Percentiles rank a stretch among this genome's conserved stretches.
Evolutionary conservation across 176 grass and related monocot species (phyloP).

Genomic region (Olyra latifolia): DNA sequence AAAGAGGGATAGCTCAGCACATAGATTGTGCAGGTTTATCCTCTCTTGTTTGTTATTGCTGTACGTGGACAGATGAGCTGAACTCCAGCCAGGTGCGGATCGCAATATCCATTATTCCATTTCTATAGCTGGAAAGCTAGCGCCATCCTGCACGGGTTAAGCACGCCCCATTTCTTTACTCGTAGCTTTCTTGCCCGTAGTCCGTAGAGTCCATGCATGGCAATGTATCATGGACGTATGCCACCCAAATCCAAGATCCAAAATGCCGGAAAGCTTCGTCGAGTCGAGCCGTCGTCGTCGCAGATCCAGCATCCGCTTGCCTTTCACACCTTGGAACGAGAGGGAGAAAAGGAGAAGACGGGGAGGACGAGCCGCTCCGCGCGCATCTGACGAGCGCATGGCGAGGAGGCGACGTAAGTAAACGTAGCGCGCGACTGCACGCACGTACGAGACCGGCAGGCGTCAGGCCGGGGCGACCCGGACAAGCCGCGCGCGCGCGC

Average conservation of each 20-base stretch:
- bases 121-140: not conserved
- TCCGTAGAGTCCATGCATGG: too few species aligned
- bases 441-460: too few species aligned
- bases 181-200: not conserved
- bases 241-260: not conserved
- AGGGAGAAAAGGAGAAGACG: too few species aligned
- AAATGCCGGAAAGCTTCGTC: not conserved
- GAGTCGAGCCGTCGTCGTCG: too few species aligned
- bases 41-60: too few species aligned
- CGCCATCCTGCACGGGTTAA: not conserved
- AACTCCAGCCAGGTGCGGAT: not conserved
- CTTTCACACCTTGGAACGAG: not conserved
- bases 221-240: not conserved
- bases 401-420: not conserved
- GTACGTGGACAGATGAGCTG: not conserved
- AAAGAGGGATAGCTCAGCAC: not conserved
- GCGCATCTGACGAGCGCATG: not conserved
- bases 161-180: not conserved
- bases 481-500: not conserved
- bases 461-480: not conserved
- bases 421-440: not conserved
- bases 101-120: not conserved
- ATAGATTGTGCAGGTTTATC: slow-evolving; percentile 5
- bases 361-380: too few species aligned
- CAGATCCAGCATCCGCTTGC: not conserved